phyloP scores from a whole-genome alignment of 2,329 filamentous ascomycete genomes.

The Fusarium caatingaense region DNA sequence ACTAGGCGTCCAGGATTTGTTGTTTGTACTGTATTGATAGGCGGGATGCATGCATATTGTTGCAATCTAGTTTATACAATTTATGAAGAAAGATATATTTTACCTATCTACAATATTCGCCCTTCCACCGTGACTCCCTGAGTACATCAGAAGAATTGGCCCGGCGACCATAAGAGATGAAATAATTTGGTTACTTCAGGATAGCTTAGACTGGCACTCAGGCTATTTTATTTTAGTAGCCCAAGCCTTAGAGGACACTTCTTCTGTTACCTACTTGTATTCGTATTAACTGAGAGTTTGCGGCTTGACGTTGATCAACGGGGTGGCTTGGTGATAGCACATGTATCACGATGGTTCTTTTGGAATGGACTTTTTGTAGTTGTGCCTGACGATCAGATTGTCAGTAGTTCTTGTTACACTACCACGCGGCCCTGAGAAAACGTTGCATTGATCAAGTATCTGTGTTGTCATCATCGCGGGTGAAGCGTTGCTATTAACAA shows the following conservation, averaged over 20 bases:
- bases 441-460: constrained; percentile 20
- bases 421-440: constrained; percentile 18
- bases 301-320: not conserved
- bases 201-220: too few species aligned
- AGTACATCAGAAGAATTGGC: too few species aligned
- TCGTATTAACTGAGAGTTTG: not conserved
- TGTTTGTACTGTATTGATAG: constrained; percentile 42
- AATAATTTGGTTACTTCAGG: too few species aligned
- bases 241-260: too few species aligned
- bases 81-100: constrained; percentile 26
- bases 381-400: constrained; percentile 22
- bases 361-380: not conserved
- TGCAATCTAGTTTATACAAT: constrained; percentile 42
- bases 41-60: constrained; percentile 42
- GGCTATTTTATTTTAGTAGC: too few species aligned
- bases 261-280: too few species aligned
- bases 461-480: not conserved
- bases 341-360: constrained; percentile 1
- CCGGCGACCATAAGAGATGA: too few species aligned
- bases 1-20: constrained; percentile 43
- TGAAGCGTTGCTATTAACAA: not conserved
- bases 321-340: not conserved
- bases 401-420: constrained; percentile 18
- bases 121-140: not conserved
- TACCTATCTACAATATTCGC: not conserved